Conservation (phyloP, 2,329 filamentous ascomycete species). For the Xylariaceae sp. region DNA sequence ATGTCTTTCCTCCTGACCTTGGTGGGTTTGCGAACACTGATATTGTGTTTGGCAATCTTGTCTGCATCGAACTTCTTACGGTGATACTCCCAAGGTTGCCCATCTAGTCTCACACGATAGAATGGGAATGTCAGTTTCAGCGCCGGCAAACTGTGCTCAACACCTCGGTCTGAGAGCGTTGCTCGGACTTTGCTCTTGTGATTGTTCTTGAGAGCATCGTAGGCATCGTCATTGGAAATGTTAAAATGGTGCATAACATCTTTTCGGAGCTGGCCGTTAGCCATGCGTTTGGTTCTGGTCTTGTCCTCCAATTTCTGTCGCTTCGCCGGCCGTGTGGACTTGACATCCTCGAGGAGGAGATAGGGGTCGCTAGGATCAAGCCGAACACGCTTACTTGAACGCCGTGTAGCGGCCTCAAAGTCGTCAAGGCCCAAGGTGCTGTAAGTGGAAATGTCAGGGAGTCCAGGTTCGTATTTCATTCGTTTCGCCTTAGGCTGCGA, state of each 20-base stretch:
- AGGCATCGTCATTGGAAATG: slow-evolving; percentile 92
- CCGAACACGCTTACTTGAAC: slow-evolving; percentile 71
- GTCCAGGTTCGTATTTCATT: slow-evolving; percentile 51
- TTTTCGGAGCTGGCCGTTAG: slow-evolving; percentile 65
- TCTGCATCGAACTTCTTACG: slow-evolving; percentile 68
- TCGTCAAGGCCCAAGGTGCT: slow-evolving; percentile 73
- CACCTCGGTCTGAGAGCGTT: slow-evolving; percentile 82
- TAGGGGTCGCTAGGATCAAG: slow-evolving; percentile 86
- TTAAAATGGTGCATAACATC: slow-evolving; percentile 83
- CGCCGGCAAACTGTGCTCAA: slow-evolving; percentile 92
- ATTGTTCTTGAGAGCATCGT: slow-evolving; percentile 93
- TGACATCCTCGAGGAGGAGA: slow-evolving; percentile 75
- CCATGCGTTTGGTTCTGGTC: slow-evolving; percentile 63
- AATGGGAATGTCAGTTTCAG: slow-evolving; percentile 91
- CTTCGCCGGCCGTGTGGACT: slow-evolving; percentile 60
- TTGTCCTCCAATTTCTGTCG: slow-evolving; percentile 53
- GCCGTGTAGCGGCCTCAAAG: slow-evolving; percentile 68
- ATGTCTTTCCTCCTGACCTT: slow-evolving; percentile 76
- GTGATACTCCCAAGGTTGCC: slow-evolving; percentile 63
- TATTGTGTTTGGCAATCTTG: slow-evolving; percentile 37
- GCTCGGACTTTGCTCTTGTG: slow-evolving; percentile 94
- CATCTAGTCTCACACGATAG: slow-evolving; percentile 81
- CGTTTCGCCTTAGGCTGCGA: slow-evolving; percentile 65
- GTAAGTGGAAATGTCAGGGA: slow-evolving; percentile 56
- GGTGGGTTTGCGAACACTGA: slow-evolving; percentile 47